These are phyloP conservation scores for Cantharellus cinnabarinus DNA, from an alignment of 768 basidiomycete genomes.

Conservation along the genomic window DNA sequence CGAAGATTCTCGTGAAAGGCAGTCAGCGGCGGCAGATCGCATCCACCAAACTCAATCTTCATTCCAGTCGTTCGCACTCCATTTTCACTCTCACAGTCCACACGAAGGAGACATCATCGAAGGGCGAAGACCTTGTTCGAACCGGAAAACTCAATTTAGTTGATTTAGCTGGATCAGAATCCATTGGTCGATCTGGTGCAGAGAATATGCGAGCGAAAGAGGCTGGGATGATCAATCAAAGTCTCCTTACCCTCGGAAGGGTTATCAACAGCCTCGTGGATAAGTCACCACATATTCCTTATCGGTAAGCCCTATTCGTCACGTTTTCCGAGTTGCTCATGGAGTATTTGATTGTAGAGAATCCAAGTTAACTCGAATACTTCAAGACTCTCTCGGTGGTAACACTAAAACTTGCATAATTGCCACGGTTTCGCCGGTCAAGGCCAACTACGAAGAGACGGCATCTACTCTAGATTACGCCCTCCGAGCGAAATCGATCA, in stretches of 20 bases:
- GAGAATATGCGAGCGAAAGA: conserved; percentile 89
- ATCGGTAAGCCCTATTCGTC: conserved; percentile 35
- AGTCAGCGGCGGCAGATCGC: conserved; percentile 83
- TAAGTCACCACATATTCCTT: conserved; percentile 78
- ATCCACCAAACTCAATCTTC: conserved; percentile 93
- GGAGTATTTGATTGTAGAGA: conserved; percentile 32
- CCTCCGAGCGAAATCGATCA: conserved; percentile 81
- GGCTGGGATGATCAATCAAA: conserved; percentile 98
- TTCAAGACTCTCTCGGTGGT: conserved; percentile 98
- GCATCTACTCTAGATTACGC: conserved; percentile 95
- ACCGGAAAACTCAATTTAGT: conserved; percentile 94
- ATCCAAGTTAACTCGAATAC: conserved; percentile 88
- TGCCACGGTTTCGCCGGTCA: conserved; percentile 85
- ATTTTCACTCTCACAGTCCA: conserved; percentile 95
- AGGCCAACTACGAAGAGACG: conserved; percentile 90
- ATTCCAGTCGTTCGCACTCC: conserved; percentile 89
- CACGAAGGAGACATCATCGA: conserved; percentile 54
- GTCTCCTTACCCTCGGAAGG: conserved; percentile 83
- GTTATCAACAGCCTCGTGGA: conserved; percentile 96
- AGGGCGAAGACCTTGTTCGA: conserved; percentile 72
- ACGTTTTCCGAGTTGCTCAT: background rate
- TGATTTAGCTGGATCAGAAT: conserved; percentile 93
- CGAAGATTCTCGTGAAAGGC: conserved; percentile 71
- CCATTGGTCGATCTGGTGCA: conserved; percentile 88
- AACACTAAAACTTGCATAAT: conserved; percentile 95